Percentiles rank a stretch among this genome's conserved stretches.
These are phyloP conservation scores for Pseudohalonectria lignicola DNA, from an alignment of 2,329 filamentous ascomycete genomes.

Conservation along the genomic window DNA sequence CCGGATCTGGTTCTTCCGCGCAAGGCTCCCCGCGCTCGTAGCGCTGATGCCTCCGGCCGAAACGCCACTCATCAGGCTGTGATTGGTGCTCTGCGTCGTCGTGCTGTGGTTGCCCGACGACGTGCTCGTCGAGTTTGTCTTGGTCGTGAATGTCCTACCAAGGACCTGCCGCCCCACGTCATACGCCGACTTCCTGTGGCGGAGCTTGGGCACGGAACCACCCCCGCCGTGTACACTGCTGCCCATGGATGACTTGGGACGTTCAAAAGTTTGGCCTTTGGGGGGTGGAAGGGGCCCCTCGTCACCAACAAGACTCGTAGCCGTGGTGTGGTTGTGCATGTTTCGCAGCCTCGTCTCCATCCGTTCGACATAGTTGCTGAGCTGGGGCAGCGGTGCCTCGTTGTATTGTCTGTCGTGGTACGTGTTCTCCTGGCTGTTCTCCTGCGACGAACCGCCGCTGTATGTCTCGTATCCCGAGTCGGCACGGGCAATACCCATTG, in stretches of 20 bases:
- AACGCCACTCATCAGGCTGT: slow-evolving; percentile 85
- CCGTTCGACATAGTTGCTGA: slow-evolving; percentile 79
- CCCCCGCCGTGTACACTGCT: slow-evolving; percentile 22
- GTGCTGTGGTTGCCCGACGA: slow-evolving; percentile 62
- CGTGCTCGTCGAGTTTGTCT: slow-evolving; percentile 72
- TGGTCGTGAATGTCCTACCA: slow-evolving; percentile 74
- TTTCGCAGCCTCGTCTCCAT: slow-evolving; percentile 78
- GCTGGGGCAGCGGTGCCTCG: slow-evolving; percentile 51
- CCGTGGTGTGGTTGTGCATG: slow-evolving; percentile 52
- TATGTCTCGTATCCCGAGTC: slow-evolving; percentile 52
- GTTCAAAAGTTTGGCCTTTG: slow-evolving; percentile 26
- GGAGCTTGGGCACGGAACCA: slow-evolving; percentile 30
- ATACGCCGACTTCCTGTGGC: slow-evolving; percentile 64
- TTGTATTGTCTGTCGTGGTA: slow-evolving; percentile 30
- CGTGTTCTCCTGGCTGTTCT: slow-evolving; percentile 18
- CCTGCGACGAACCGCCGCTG: slow-evolving; percentile 37
- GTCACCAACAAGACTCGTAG: too few species aligned
- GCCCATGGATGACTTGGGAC: slow-evolving; percentile 49
- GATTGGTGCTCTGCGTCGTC: slow-evolving; percentile 62
- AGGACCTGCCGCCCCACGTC: slow-evolving; percentile 63
- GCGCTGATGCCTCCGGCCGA: slow-evolving; percentile 88
- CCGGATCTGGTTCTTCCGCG: slow-evolving; percentile 53
- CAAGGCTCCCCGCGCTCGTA: slow-evolving; percentile 89
- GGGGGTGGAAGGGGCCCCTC: slow-evolving; percentile 49
- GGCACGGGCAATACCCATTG: slow-evolving; percentile 53